Evolutionary conservation across 768 basidiomycete genomes (phyloP).

Genomic region (Pleurotus platypus): DNA sequence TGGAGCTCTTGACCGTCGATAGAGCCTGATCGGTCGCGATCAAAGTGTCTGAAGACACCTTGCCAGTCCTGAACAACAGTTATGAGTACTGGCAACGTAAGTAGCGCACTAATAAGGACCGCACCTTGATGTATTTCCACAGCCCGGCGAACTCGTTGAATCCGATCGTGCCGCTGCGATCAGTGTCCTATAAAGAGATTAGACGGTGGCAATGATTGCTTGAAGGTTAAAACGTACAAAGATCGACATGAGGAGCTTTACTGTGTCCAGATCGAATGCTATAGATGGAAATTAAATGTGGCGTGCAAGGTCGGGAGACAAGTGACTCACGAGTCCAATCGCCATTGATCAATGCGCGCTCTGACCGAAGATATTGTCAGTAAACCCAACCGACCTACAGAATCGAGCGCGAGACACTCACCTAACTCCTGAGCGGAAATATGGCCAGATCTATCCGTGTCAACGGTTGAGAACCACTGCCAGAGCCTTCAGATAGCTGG

Average conservation of each 20-base stretch:
- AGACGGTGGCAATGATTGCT: not conserved
- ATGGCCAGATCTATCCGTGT: conserved; percentile 62
- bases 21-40: conserved; percentile 76
- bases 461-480: conserved; percentile 70
- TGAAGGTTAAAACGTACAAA: conserved; percentile 49
- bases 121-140: conserved; percentile 77
- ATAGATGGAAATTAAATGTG: not conserved
- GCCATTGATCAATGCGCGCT: conserved; percentile 48
- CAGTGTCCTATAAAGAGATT: conserved; percentile 44
- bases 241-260: conserved; percentile 79
- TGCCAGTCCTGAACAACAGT: conserved; percentile 63
- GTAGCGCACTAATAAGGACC: not conserved
- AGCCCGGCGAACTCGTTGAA: conserved; percentile 81
- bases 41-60: conserved; percentile 78
- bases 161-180: conserved; percentile 74
- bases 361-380: conserved; percentile 19
- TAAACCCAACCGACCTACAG: not conserved
- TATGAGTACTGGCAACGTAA: not conserved
- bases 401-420: conserved; percentile 26
- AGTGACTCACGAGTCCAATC: conserved; percentile 71
- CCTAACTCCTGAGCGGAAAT: conserved; percentile 67
- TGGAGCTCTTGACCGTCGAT: conserved; percentile 71
- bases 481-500: conserved; percentile 58
- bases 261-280: conserved; percentile 86
- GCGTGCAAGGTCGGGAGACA: no score